These are phyloP conservation scores for Trametes sanguinea DNA, from an alignment of 768 basidiomycete genomes.

Conservation along the genomic window DNA sequence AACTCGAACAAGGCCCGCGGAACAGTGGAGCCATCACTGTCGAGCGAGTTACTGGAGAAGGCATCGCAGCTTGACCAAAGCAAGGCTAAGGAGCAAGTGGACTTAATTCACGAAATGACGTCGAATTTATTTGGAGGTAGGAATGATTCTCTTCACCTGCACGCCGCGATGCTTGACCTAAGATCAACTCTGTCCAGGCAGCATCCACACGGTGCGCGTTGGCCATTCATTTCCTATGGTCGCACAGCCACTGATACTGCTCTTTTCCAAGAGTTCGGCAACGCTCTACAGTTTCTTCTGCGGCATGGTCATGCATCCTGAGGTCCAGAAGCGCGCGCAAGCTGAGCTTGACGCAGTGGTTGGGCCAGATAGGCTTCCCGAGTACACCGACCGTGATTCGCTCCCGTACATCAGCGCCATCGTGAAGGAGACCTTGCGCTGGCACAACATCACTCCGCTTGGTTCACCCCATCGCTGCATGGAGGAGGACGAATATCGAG, in stretches of 20 bases:
- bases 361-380: slow-evolving; percentile 16
- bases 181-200: background rate
- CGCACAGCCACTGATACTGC: background rate
- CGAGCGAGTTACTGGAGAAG: background rate
- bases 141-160: background rate
- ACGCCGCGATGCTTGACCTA: background rate
- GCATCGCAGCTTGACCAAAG: background rate
- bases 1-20: background rate
- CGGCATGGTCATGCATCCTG: slow-evolving; percentile 10
- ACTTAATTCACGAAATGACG: background rate
- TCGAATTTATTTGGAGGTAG: background rate
- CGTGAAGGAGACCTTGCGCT: slow-evolving; percentile 20
- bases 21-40: background rate
- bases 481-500: slow-evolving; percentile 42
- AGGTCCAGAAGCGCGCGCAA: slow-evolving; percentile 13
- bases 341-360: slow-evolving; percentile 22
- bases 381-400: slow-evolving; percentile 13
- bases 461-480: slow-evolving; percentile 34
- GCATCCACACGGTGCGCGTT: background rate
- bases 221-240: background rate
- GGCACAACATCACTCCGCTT: slow-evolving; percentile 12
- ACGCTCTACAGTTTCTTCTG: slow-evolving; percentile 7
- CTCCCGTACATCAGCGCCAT: slow-evolving; percentile 19
- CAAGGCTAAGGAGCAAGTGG: no score
- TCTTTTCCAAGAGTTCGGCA: background rate